Conservation (phyloP, 2,329 filamentous ascomycete genomes). For the Chalaropsis ovoidea region DNA sequence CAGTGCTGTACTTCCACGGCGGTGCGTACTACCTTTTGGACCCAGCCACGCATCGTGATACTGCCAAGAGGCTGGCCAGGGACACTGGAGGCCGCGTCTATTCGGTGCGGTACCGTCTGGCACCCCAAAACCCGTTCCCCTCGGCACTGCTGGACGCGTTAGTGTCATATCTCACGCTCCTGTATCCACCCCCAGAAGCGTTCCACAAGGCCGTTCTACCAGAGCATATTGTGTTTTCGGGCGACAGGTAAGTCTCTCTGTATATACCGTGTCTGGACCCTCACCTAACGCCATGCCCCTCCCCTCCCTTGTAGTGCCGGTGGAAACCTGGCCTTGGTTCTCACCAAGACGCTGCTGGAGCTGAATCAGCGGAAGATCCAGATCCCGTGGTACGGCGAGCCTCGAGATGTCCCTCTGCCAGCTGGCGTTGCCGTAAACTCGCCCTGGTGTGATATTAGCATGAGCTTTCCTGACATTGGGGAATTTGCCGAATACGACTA, state of each 20-base stretch:
- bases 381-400: constrained; percentile 51
- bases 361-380: constrained; percentile 40
- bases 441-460: constrained; percentile 63
- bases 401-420: constrained; percentile 53
- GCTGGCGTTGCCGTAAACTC: constrained; percentile 53
- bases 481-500: constrained; percentile 32
- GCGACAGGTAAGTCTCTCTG: constrained; percentile 46
- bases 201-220: constrained; percentile 56
- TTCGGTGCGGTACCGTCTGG: constrained; percentile 62
- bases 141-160: constrained; percentile 63
- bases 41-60: constrained; percentile 53
- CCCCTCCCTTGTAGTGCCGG: constrained; percentile 63
- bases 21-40: constrained; percentile 66
- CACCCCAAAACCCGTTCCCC: constrained; percentile 66
- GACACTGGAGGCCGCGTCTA: constrained; percentile 58
- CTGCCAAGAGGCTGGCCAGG: constrained; percentile 53
- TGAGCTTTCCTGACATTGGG: constrained; percentile 36
- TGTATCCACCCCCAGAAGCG: constrained; percentile 60
- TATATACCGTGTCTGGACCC: not conserved
- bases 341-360: constrained; percentile 60
- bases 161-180: constrained; percentile 59
- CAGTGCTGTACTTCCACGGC: constrained; percentile 65
- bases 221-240: constrained; percentile 57
- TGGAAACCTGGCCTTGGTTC: constrained; percentile 56
- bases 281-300: not conserved